Evolutionary conservation across 2,329 filamentous ascomycete species (phyloP).

Genomic region (Exutisphaerella laricina): DNA sequence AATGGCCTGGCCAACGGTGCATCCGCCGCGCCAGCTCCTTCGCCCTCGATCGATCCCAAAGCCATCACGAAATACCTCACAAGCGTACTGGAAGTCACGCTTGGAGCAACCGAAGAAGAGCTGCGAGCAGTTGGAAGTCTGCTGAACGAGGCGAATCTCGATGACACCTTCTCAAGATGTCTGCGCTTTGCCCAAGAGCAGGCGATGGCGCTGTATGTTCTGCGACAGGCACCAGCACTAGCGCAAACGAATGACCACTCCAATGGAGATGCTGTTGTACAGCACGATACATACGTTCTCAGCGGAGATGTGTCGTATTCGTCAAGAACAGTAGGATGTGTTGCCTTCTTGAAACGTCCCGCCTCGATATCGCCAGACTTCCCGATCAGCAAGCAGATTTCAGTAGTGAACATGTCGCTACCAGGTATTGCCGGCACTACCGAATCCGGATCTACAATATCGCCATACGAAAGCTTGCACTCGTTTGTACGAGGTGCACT

Average conservation of each 20-base stretch:
- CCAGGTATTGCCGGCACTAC: conserved; percentile 58
- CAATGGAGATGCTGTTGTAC: conserved; percentile 21
- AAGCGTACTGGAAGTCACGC: conserved; percentile 44
- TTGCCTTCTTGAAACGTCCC: conserved; percentile 85
- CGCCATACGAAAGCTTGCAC: conserved; percentile 88
- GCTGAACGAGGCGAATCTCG: conserved; percentile 64
- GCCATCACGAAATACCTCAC: conserved; percentile 45
- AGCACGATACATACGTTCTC: conserved; percentile 67
- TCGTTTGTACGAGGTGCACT: conserved; percentile 86
- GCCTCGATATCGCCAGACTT: conserved; percentile 77
- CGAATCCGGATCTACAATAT: conserved; percentile 51
- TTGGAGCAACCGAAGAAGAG: conserved; percentile 60
- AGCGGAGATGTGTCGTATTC: conserved; percentile 76
- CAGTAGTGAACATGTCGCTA: conserved; percentile 87
- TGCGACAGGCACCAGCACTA: conserved; percentile 62
- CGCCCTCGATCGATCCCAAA: conserved; percentile 40
- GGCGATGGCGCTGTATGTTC: conserved; percentile 82
- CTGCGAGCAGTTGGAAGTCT: conserved; percentile 77
- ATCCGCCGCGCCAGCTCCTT: conserved; percentile 22
- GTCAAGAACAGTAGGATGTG: conserved; percentile 73
- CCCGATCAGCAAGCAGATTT: conserved; percentile 81
- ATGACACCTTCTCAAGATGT: conserved; percentile 81
- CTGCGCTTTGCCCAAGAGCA: conserved; percentile 83
- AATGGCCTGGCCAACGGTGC: conserved; percentile 33
- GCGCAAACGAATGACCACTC: conserved; percentile 46